Base-by-base conservation (phyloP, 768 basidiomycete species). In the Leccinum obscurum region DNA sequence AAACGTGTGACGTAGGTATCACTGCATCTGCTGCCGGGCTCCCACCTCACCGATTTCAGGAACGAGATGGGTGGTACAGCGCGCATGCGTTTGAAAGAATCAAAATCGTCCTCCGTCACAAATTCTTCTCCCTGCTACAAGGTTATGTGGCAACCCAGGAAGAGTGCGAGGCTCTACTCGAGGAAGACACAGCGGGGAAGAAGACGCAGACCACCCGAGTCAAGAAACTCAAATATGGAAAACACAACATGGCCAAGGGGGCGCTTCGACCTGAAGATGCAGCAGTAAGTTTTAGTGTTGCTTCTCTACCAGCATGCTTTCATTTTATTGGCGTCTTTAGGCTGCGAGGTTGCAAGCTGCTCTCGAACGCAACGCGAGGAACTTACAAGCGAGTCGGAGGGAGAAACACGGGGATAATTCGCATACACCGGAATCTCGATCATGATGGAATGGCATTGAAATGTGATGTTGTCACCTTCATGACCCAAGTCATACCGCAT, bases 1-100 rank as follows among this genome's bases (percentile, higher is more conserved):
- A 90, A 61, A 78, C 73, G 13, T 93, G 92, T 71, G 80, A 93
- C 68, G 94, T 95, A 61, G 66, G 90, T 78, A 6, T 8, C 32
- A 17, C 26, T 1, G 39, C 34, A 13, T n/a, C n/a, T 26, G 9
- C 37, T n/a, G 10, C 17, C 44, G 24, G n/a, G 24, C 9, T 44
- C 35, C 54, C 20, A 56, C 52, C 46, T 66, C 30, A 59, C 14
- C 26, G 51, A 39, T 55, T 37, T 32, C 60, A 90, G 89, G 88
- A 91, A 77, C 85, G 88, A 52, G 90, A 93, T 66, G 95, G 95
- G 2, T 98, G 95, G 95, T 97, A 89, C 69, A 85, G 85, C 4
- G 78, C 83, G 0, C 84, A 87, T 62, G 83, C 88, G 4, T 80
- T 95, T 59, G 90, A 93, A 63, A 84, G 85, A 59, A 95, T 98